Evolutionary conservation across 2,329 filamentous ascomycete species (phyloP), one percentile per base, ranked within the genome.

Genomic region (Emericellopsis atlantica): DNA sequence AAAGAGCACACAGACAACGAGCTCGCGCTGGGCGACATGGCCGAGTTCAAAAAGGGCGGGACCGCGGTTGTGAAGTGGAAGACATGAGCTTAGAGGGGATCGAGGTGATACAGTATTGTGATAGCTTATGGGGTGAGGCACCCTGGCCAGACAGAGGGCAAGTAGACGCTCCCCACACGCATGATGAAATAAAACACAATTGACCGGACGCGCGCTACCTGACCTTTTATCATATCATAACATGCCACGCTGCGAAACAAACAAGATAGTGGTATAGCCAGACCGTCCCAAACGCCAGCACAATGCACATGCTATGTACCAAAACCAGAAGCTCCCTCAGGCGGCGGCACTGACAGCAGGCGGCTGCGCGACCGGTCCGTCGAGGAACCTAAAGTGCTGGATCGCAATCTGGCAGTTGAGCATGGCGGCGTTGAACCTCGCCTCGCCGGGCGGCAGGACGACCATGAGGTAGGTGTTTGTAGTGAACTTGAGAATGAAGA

Each of bases 391-490:
- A 56, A 96, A 95, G 48, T 85, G 83, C 50, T 84, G 79, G 36
- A 87, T 74, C 1, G 88, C 89, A 44, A 94, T 81, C 60, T 86
- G 81, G 48, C 90, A 92, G 56, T 95, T 95, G 48, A 95, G 70
- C 59, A 92, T 79, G 11, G 89, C 89, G 40, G 84, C 79, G 52
- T 96, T 95, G 67, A 94, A 94, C 6, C 85, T 76, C 16, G 86
- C 85, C 60, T 96, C 90, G 21, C 89, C 89, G 0, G 90, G 88
- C 0, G 92, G 89, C 48, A 95, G 76, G 31, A 93, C 81, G 8
- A 93, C 86, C 54, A 94, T 86, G 45, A 98, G 81, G 55, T 96
- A 96, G 3, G 92, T 98, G 61, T 98, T 98, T 40, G 92, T 93
- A 2, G 92, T 98, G 50, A 98, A 88, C 50, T 93, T 86, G 48